phyloP scores from a whole-genome alignment of 78 protist genomes.

The Creolimax fragrantissima region DNA sequence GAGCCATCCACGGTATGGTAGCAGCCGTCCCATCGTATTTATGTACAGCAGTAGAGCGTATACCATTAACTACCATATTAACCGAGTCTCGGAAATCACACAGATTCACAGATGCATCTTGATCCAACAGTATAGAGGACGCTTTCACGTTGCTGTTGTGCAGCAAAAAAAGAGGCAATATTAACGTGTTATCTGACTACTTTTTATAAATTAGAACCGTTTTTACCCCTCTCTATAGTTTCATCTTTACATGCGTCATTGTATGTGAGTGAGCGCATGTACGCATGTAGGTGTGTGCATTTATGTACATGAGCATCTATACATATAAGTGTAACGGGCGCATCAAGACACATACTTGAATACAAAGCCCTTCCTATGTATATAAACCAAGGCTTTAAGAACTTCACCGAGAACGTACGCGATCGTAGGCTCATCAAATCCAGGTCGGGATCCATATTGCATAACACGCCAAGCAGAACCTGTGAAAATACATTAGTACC shows the following conservation, averaged over 20 bases:
- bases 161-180: neutral
- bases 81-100: constrained; percentile 5
- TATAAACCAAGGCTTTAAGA: neutral
- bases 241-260: neutral
- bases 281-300: neutral
- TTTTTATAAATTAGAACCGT: too few species aligned
- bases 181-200: too few species aligned
- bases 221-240: too few species aligned
- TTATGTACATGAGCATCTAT: neutral
- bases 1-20: constrained; percentile 31
- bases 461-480: neutral
- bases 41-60: constrained; percentile 3
- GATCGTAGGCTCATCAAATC: neutral
- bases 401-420: neutral
- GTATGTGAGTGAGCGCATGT: neutral
- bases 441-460: neutral
- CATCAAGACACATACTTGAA: neutral
- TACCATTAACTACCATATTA: neutral
- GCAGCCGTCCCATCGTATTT: constrained; percentile 5
- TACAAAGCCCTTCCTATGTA: neutral
- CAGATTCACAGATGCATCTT: neutral
- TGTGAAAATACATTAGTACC: neutral
- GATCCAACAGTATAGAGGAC: constrained; percentile 8
- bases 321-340: neutral
- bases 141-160: constrained; percentile 10